Percentiles rank a stretch among this genome's conserved stretches.
Conservation (phyloP, 23 red algal genomes). For the Gracilaria domingensis region DNA sequence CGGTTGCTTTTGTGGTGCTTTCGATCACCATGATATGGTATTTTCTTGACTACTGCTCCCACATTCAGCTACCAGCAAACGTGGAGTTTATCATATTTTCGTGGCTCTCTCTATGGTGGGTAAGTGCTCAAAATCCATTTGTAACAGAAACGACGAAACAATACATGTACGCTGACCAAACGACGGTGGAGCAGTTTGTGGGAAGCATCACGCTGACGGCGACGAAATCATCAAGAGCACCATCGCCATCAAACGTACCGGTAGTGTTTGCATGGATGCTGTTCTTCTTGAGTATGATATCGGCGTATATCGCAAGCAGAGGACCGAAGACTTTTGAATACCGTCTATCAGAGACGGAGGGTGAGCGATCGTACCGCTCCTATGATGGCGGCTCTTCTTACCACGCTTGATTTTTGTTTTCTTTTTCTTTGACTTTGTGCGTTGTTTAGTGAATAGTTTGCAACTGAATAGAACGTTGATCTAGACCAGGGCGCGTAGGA, state of each 20-base stretch:
- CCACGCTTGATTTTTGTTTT: not conserved
- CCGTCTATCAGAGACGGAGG: constrained; percentile 56
- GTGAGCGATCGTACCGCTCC: constrained; percentile 7
- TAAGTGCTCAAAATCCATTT: constrained; percentile 3
- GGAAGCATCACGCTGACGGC: constrained; percentile 63
- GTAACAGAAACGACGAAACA: not conserved
- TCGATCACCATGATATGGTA: constrained; percentile 67
- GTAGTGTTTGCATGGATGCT: constrained; percentile 71
- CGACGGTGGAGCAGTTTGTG: constrained; percentile 20
- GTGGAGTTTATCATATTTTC: constrained; percentile 64
- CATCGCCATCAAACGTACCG: constrained; percentile 49
- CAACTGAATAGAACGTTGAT: constrained; percentile 42
- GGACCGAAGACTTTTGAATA: constrained; percentile 52
- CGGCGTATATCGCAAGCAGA: constrained; percentile 43
- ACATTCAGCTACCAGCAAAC: constrained; percentile 47
- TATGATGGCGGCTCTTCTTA: constrained; percentile 16
- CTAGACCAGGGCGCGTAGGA: constrained; percentile 16
- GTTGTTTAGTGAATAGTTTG: not conserved
- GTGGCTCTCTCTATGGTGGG: constrained; percentile 70
- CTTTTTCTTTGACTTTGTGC: not conserved
- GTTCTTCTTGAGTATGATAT: constrained; percentile 26
- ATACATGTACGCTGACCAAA: not conserved
- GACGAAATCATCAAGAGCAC: constrained; percentile 34
- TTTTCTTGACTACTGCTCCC: constrained; percentile 63
- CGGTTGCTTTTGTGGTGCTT: constrained; percentile 47